Conservation (phyloP, 768 basidiomycete species). For the Psilocybe subaeruginosa region DNA sequence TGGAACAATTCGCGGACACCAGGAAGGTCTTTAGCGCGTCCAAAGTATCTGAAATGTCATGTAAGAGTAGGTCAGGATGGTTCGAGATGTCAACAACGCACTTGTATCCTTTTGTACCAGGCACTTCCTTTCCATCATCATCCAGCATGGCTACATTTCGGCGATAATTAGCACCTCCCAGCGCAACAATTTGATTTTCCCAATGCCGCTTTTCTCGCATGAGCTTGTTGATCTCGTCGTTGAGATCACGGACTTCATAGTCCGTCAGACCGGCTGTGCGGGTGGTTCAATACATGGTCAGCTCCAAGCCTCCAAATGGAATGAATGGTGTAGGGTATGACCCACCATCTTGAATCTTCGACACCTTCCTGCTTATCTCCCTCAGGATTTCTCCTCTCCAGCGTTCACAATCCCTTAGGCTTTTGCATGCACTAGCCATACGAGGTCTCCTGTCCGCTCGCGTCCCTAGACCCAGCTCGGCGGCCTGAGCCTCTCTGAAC, state of each 20-base stretch:
- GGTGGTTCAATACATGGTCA: neutral
- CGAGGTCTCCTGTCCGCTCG: slow-evolving; percentile 85
- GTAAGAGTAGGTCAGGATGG: neutral
- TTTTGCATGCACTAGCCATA: slow-evolving; percentile 92
- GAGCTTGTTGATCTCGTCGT: slow-evolving; percentile 97
- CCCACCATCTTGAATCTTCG: slow-evolving; percentile 95
- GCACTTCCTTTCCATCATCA: slow-evolving; percentile 94
- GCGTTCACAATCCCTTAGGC: slow-evolving; percentile 88
- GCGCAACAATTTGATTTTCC: slow-evolving; percentile 96
- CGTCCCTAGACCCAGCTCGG: slow-evolving; percentile 90
- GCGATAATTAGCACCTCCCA: slow-evolving; percentile 96
- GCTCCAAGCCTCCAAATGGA: neutral
- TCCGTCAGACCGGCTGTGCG: slow-evolving; percentile 84
- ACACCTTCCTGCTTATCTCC: slow-evolving; percentile 95
- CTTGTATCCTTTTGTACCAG: slow-evolving; percentile 99
- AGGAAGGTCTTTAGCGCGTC: slow-evolving; percentile 93
- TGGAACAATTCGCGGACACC: slow-evolving; percentile 95
- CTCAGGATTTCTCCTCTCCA: slow-evolving; percentile 96
- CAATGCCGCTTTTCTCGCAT: slow-evolving; percentile 96
- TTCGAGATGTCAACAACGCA: slow-evolving; percentile 34
- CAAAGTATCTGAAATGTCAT: slow-evolving; percentile 76
- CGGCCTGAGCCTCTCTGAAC: slow-evolving; percentile 95
- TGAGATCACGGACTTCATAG: slow-evolving; percentile 94
- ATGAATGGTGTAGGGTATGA: slow-evolving; percentile 5
- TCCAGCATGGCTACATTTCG: slow-evolving; percentile 93